Conservation (phyloP, 139 green algal species). For the Pycnococcus provasolii region DNA sequence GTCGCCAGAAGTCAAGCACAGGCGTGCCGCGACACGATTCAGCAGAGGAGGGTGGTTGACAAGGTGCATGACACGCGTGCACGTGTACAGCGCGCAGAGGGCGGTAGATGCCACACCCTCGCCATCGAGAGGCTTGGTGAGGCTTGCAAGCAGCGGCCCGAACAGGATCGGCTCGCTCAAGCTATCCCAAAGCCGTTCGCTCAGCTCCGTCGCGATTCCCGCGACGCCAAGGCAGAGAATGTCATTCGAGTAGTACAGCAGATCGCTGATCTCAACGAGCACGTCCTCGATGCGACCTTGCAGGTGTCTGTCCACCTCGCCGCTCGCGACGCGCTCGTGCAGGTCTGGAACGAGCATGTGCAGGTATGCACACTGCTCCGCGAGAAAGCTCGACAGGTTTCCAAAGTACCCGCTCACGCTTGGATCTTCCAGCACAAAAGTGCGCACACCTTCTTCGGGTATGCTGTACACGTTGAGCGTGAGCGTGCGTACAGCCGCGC, state of each 20-base stretch:
- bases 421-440: slow-evolving; percentile 43
- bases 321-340: slow-evolving; percentile 3
- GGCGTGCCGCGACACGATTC: neutral
- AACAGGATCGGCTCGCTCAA: slow-evolving; percentile 26
- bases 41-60: slow-evolving; percentile 27
- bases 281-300: slow-evolving; percentile 50
- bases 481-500: slow-evolving; percentile 85
- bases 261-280: slow-evolving; percentile 81
- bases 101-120: slow-evolving; percentile 20
- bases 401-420: slow-evolving; percentile 28
- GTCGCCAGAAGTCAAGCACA: too few species aligned
- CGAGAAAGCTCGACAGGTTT: slow-evolving; percentile 30
- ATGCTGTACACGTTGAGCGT: slow-evolving; percentile 88
- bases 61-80: slow-evolving; percentile 32
- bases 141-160: slow-evolving; percentile 7
- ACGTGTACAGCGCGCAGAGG: slow-evolving; percentile 34
- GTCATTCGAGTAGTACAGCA: slow-evolving; percentile 87
- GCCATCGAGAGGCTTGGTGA: slow-evolving; percentile 4
- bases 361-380: slow-evolving; percentile 27
- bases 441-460: slow-evolving; percentile 49
- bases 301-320: slow-evolving; percentile 7
- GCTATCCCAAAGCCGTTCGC: slow-evolving; percentile 21
- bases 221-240: slow-evolving; percentile 43
- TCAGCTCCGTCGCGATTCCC: slow-evolving; percentile 22
- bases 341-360: slow-evolving; percentile 24